phyloP scores from a whole-genome alignment of 140 eudicot genomes.

The Anethum foeniculum region DNA sequence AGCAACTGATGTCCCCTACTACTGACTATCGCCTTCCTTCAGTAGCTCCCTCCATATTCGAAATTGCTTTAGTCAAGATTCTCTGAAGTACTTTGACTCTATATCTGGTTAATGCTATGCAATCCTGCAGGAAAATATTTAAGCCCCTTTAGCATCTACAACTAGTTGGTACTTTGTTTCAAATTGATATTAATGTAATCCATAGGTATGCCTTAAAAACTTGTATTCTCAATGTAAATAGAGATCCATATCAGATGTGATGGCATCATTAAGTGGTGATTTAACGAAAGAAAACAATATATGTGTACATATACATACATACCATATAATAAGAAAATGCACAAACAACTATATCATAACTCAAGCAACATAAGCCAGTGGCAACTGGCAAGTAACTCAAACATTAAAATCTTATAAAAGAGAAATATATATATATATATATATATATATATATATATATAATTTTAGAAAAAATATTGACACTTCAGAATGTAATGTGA shows the following conservation, averaged over 20 bases:
- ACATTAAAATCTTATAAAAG: no score
- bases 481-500: no score
- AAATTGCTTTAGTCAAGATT: slow-evolving; percentile 62
- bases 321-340: no score
- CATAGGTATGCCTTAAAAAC: not conserved
- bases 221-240: not conserved
- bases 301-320: no score
- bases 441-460: no score
- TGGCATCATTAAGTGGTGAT: no score
- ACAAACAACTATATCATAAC: no score
- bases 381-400: no score
- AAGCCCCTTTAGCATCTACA: slow-evolving; percentile 1
- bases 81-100: slow-evolving; percentile 65
- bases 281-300: no score
- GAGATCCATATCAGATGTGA: not conserved
- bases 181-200: not conserved
- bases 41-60: slow-evolving; percentile 77
- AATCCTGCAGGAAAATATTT: slow-evolving; percentile 53
- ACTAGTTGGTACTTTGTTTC: not conserved
- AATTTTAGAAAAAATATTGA: no score
- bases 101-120: slow-evolving; percentile 67
- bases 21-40: not conserved
- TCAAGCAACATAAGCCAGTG: no score
- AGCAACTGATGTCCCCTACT: not conserved
- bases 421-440: no score